These are phyloP conservation scores for Tylopilus vinaceipallidus DNA, from an alignment of 768 basidiomycete species.

Conservation along the genomic window DNA sequence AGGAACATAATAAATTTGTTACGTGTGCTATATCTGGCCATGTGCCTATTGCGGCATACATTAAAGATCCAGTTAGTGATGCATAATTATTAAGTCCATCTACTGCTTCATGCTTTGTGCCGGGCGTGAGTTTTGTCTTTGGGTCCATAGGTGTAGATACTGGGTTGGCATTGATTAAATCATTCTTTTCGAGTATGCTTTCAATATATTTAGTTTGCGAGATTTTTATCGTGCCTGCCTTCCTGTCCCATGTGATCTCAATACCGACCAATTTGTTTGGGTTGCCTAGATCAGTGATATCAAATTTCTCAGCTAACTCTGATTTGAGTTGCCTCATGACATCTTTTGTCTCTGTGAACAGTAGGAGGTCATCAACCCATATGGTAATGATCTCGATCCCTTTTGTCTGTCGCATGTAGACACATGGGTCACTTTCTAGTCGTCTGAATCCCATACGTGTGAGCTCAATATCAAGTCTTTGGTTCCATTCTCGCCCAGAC, in stretches of 20 bases:
- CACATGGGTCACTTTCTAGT: neutral
- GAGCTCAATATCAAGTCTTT: neutral
- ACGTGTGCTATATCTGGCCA: slow-evolving; percentile 12
- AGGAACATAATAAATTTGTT: slow-evolving; percentile 1
- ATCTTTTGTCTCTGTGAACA: neutral
- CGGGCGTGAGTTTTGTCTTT: neutral
- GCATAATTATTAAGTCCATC: neutral
- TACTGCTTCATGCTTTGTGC: fast-evolving
- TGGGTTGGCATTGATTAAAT: neutral
- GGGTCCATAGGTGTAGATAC: slow-evolving; percentile 5
- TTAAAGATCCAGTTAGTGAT: slow-evolving; percentile 16
- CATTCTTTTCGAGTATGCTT: neutral
- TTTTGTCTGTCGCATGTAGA: neutral
- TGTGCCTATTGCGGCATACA: slow-evolving; percentile 19
- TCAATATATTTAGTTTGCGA: slow-evolving; percentile 11
- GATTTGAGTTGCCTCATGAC: neutral
- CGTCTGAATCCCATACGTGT: neutral
- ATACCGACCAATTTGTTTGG: slow-evolving; percentile 20
- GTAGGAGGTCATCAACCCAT: neutral
- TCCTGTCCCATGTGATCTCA: neutral
- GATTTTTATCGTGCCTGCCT: neutral
- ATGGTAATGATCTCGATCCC: neutral
- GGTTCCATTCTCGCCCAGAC: neutral
- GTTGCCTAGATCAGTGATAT: slow-evolving; percentile 14
- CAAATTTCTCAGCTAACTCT: slow-evolving; percentile 1